Evolutionary conservation across 352 stramenopile species (phyloP).

Genomic region (Phytophthora pluvialis): DNA sequence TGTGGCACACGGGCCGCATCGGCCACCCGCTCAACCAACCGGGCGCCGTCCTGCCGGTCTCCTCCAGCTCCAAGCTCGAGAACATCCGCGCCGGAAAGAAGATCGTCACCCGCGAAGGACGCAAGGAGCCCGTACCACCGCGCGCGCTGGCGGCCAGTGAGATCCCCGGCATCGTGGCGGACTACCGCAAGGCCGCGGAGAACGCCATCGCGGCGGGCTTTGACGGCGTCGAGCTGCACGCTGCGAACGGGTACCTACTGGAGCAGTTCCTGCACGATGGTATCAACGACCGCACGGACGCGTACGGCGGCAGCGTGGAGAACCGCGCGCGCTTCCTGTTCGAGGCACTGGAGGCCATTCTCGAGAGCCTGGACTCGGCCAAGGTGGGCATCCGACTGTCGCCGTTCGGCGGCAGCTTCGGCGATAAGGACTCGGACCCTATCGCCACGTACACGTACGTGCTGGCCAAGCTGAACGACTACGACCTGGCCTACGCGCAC

Average conservation of each 20-base stretch:
- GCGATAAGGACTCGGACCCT: slow-evolving; percentile 51
- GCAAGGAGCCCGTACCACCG: slow-evolving; percentile 54
- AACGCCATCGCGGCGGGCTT: slow-evolving; percentile 85
- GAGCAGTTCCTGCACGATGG: slow-evolving; percentile 90
- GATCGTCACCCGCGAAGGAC: slow-evolving; percentile 49
- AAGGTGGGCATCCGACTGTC: slow-evolving; percentile 58
- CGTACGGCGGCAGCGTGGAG: slow-evolving; percentile 87
- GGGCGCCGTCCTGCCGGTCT: slow-evolving; percentile 59
- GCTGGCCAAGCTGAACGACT: slow-evolving; percentile 58
- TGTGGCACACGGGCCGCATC: slow-evolving; percentile 89
- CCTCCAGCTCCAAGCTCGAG: slow-evolving; percentile 53
- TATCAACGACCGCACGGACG: slow-evolving; percentile 87
- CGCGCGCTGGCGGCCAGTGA: slow-evolving; percentile 75
- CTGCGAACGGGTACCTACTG: slow-evolving; percentile 92
- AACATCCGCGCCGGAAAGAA: slow-evolving; percentile 43
- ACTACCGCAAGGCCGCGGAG: slow-evolving; percentile 71
- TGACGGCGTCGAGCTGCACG: slow-evolving; percentile 91
- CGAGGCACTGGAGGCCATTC: slow-evolving; percentile 71
- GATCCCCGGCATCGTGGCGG: slow-evolving; percentile 68
- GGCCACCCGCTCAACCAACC: slow-evolving; percentile 75
- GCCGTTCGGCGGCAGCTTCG: slow-evolving; percentile 58
- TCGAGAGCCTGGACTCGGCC: slow-evolving; percentile 38
- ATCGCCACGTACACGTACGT: slow-evolving; percentile 59
- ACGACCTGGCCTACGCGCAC: slow-evolving; percentile 66
- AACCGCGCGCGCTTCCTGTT: slow-evolving; percentile 86